These are phyloP conservation scores for Sordariomycetes sp. DNA, from an alignment of 2,329 filamentous ascomycete species.

Conservation along the genomic window DNA sequence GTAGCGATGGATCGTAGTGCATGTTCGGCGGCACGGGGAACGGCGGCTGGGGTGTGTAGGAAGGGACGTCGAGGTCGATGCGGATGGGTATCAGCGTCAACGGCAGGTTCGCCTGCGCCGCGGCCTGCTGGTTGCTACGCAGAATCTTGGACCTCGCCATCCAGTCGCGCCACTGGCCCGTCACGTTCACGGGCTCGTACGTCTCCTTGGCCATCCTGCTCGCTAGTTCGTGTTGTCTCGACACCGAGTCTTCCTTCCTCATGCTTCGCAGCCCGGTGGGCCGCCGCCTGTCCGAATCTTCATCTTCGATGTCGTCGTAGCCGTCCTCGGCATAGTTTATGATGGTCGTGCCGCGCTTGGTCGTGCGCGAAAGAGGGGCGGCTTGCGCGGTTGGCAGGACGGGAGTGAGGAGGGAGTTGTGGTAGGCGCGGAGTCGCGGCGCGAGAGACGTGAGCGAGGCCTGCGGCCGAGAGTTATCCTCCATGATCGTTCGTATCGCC, in stretches of 20 bases:
- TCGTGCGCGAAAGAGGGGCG: slow-evolving; percentile 67
- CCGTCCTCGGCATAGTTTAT: slow-evolving; percentile 98
- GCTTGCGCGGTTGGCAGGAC: slow-evolving; percentile 61
- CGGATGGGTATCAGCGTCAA: slow-evolving; percentile 90
- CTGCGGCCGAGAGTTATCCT: slow-evolving; percentile 51
- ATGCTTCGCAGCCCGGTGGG: slow-evolving; percentile 77
- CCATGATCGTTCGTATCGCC: slow-evolving; percentile 24
- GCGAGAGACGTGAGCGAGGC: slow-evolving; percentile 88
- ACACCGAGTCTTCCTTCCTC: slow-evolving; percentile 61
- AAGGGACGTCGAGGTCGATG: slow-evolving; percentile 85
- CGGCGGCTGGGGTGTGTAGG: slow-evolving; percentile 58
- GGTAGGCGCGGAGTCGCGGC: slow-evolving; percentile 79
- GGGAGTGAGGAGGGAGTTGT: slow-evolving; percentile 83
- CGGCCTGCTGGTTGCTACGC: slow-evolving; percentile 49
- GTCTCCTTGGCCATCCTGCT: slow-evolving; percentile 82
- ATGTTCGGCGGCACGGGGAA: slow-evolving; percentile 49
- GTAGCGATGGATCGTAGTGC: slow-evolving; percentile 56
- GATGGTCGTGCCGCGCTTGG: slow-evolving; percentile 89
- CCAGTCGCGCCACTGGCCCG: slow-evolving; percentile 92
- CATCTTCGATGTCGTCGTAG: slow-evolving; percentile 67
- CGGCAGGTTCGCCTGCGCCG: slow-evolving; percentile 64
- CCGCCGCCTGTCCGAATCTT: slow-evolving; percentile 67
- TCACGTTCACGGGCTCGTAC: slow-evolving; percentile 65
- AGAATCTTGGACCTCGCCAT: slow-evolving; percentile 61
- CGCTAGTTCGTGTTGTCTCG: slow-evolving; percentile 49